Evolutionary conservation across 331 rosid species (phyloP).

Genomic region (Acacia pycnantha): DNA sequence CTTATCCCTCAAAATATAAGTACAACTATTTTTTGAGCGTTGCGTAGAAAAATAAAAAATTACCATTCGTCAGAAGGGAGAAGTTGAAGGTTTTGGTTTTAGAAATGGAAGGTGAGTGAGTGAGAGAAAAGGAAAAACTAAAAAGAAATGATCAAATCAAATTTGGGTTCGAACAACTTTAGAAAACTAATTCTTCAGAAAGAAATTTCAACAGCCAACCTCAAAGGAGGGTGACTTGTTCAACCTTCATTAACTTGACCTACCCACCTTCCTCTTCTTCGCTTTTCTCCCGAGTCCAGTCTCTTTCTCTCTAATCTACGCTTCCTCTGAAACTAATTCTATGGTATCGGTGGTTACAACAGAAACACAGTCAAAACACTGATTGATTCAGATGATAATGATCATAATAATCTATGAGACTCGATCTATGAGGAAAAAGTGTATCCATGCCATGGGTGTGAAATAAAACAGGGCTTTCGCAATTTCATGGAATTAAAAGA

Average conservation of each 20-base stretch:
- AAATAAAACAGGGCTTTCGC: constrained; percentile 26
- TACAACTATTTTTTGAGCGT: background rate
- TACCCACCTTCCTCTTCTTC: constrained; percentile 35
- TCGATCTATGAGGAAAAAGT: background rate
- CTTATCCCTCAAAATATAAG: background rate
- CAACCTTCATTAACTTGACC: constrained; percentile 22
- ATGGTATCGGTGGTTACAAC: background rate
- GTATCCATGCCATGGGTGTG: constrained; percentile 10
- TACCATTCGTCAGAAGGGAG: background rate
- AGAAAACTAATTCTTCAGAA: constrained; percentile 1
- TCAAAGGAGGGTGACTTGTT: constrained; percentile 32
- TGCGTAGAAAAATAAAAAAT: background rate
- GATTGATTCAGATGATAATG: constrained; percentile 28
- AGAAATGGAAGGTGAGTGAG: constrained; percentile 17
- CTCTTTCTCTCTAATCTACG: constrained; percentile 29
- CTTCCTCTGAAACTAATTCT: constrained; percentile 23
- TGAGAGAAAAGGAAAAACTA: background rate
- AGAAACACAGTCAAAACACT: background rate
- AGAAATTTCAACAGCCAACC: constrained; percentile 14
- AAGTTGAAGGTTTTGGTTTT: constrained; percentile 21
- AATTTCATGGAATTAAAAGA: constrained; percentile 38
- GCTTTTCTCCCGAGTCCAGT: constrained; percentile 20
- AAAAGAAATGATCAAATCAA: background rate
- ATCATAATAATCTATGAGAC: background rate
- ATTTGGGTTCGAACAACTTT: background rate